Evolutionary conservation across 2,329 filamentous ascomycete species (phyloP).

Genomic region (Stagonosporopsis tanaceti): DNA sequence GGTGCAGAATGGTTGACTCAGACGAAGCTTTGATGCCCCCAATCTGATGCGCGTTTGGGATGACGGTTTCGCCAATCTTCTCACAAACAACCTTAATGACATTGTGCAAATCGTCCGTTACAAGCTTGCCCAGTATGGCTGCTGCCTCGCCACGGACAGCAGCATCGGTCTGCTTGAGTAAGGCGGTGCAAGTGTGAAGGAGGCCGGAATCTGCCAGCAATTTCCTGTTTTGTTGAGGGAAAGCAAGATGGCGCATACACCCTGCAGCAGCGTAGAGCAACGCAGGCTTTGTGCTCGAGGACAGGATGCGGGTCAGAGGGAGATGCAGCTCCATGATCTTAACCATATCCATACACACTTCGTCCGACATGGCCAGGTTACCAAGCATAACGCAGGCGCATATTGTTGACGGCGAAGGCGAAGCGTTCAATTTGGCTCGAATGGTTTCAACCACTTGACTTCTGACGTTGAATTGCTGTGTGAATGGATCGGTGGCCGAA

Average conservation of each 20-base stretch:
- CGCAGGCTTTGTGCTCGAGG: conserved; percentile 35
- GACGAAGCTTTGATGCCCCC: conserved; percentile 25
- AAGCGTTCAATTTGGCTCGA: conserved; percentile 33
- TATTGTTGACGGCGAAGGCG: conserved; percentile 39
- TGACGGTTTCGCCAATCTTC: conserved; percentile 22
- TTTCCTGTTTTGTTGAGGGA: conserved; percentile 43
- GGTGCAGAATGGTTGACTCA: conserved; percentile 36
- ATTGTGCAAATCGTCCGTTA: conserved; percentile 43
- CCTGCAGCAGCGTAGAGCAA: conserved; percentile 49
- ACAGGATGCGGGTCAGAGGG: conserved; percentile 40
- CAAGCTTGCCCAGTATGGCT: conserved; percentile 45
- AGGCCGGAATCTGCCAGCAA: conserved; percentile 43
- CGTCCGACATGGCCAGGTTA: conserved; percentile 49
- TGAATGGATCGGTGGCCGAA: conserved; percentile 46
- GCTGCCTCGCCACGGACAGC: conserved; percentile 47
- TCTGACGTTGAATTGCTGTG: conserved; percentile 33
- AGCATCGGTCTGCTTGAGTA: conserved; percentile 39
- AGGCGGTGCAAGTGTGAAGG: conserved; percentile 38
- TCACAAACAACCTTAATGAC: conserved; percentile 41
- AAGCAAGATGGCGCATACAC: conserved; percentile 48
- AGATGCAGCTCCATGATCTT: conserved; percentile 42
- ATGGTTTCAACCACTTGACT: conserved; percentile 41
- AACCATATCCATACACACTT: conserved; percentile 46
- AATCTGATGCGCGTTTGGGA: conserved; percentile 21
- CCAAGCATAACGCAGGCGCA: conserved; percentile 50